Base-by-base conservation (phyloP, 169 alveolate species). In the Sarcocystis neurona region DNA sequence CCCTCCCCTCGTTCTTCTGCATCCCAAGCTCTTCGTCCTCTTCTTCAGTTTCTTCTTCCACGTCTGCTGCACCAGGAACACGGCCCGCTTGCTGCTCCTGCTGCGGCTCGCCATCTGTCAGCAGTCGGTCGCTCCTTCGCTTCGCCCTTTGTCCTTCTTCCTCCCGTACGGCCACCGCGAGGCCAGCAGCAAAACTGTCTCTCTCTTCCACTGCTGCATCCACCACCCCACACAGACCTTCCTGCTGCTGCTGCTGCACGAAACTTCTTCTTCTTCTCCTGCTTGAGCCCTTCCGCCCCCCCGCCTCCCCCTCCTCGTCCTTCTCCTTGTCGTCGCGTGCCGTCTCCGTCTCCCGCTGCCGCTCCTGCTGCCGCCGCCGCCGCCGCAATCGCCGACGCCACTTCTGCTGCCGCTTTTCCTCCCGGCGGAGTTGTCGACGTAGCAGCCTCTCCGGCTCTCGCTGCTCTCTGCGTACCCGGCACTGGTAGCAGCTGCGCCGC, bases 191-290 rank as follows among this genome's bases (percentile, higher is more conserved):
- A 37, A 34, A 72, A 6, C 75, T 8, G 12, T 63, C 75, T n/a
- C 75, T 27, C 41, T 63, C 75, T 63, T 8, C 75, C 30, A 5
- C 75, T 63, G 79, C 79, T 15, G 79, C 50, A 3, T 23, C 79
- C 34, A 8, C 79, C 34, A 27, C 46, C 20, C 34, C 41, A 23
- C 23, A 27, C 79, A 8, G 34, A 20, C 47, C 48, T 70, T 32
- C 20, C 43, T 70, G 66, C 56, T 20, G 72, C 47, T 30, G 85
- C 85, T 78, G 74, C 87, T 79, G 53, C 6, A 48, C 60, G 6
- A 6, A 6, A 10, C 60, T 15, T 48, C 60, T 18, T n/a, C 75
- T 63, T 63, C 75, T 10, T 58, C 87, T 47, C 50, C 53, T 48
- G 56, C 87, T 50, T 6, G 47, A 44, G 32, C 30, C 66, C 41